Conservation (phyloP, 371 early-diverging fungal species). For the Lichtheimia ornata region DNA sequence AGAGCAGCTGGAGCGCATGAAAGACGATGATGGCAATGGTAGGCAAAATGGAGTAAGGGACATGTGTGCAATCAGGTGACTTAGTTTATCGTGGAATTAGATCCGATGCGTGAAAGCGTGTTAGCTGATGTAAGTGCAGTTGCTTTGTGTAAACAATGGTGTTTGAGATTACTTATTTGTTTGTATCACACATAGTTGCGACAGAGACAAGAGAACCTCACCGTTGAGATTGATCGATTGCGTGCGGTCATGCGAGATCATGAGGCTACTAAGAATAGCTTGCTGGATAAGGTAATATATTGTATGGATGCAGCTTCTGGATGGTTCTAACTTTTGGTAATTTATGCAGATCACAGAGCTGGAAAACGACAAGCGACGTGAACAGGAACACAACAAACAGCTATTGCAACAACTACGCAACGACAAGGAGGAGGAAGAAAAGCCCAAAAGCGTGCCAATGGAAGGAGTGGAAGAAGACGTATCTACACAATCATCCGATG, state of each 20-base stretch:
- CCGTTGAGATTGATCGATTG: constrained; percentile 25
- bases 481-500: neutral
- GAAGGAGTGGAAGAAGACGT: neutral
- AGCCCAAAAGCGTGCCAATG: constrained; percentile 7
- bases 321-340: neutral
- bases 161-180: no score
- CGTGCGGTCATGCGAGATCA: constrained; percentile 24
- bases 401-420: constrained; percentile 19
- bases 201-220: constrained; percentile 21
- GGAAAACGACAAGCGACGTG: constrained; percentile 34
- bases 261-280: constrained; percentile 20
- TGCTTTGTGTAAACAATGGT: neutral
- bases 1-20: constrained; percentile 2
- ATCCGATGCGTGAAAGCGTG: constrained; percentile 5
- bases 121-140: constrained; percentile 9
- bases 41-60: neutral
- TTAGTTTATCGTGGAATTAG: neutral
- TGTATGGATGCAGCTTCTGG: neutral
- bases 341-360: constrained; percentile 32
- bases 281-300: constrained; percentile 26
- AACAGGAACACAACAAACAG: constrained; percentile 23
- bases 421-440: constrained; percentile 16
- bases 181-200: constrained; percentile 9
- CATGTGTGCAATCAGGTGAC: neutral
- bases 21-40: constrained; percentile 4